A percentile compares a stretch with the other conserved stretches of the same genome.
Evolutionary conservation across 176 grass and related monocot species (phyloP).

Genomic region (Poa pratensis): DNA sequence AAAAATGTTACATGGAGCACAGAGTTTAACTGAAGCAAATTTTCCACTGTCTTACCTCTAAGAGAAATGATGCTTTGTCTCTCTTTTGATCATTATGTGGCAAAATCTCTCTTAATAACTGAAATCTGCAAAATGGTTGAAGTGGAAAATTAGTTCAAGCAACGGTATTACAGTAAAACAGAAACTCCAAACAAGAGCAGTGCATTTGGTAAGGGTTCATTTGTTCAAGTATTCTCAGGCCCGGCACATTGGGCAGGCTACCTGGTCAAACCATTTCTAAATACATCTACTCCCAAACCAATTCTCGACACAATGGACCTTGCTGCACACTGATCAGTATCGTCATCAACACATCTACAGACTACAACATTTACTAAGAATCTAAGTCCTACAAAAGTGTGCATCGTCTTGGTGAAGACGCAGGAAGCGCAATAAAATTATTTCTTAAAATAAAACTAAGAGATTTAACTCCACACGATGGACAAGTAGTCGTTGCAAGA

Average conservation of each 20-base stretch:
- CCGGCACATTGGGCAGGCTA: neutral
- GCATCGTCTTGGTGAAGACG: neutral
- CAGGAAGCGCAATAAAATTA: neutral
- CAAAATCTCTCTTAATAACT: conserved; percentile 91
- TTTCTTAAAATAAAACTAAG: neutral
- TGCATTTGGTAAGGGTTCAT: neutral
- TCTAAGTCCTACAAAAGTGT: neutral
- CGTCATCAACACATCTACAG: neutral
- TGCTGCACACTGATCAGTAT: conserved; percentile 7
- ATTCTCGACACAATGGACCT: neutral
- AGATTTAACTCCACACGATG: neutral
- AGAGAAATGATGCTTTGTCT: conserved; percentile 93
- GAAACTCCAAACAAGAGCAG: neutral
- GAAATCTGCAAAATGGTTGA: conserved; percentile 67
- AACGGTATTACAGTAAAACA: neutral
- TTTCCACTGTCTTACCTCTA: conserved; percentile 56
- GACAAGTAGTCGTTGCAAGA: neutral
- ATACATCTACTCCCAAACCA: neutral
- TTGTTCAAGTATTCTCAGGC: neutral
- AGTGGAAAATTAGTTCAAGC: conserved; percentile 14
- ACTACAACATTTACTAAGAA: too few species aligned
- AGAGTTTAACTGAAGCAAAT: neutral
- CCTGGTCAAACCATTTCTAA: neutral
- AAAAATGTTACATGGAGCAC: neutral
- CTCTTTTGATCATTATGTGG: conserved; percentile 98